Conservation (phyloP, 2,329 filamentous ascomycete genomes). For the Colletotrichum orbiculare region DNA sequence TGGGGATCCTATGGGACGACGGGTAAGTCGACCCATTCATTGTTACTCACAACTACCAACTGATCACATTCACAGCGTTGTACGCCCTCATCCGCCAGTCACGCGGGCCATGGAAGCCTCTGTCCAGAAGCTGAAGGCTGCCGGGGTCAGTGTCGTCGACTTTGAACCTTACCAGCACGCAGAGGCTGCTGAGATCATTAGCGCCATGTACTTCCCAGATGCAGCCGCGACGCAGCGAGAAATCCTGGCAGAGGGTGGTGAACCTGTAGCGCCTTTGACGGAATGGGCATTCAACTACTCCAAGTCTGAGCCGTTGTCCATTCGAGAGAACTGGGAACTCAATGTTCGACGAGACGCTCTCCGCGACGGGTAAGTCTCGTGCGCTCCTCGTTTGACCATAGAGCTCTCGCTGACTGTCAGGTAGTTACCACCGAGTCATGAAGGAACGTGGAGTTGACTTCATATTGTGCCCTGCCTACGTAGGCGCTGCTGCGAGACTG, state of each 20-base stretch:
- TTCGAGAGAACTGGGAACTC: slow-evolving; percentile 39
- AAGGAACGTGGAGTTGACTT: slow-evolving; percentile 41
- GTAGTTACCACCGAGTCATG: slow-evolving; percentile 37
- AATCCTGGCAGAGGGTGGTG: slow-evolving; percentile 39
- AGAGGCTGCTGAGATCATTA: slow-evolving; percentile 39
- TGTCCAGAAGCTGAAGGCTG: slow-evolving; percentile 35
- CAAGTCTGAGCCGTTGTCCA: slow-evolving; percentile 27
- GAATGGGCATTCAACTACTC: slow-evolving; percentile 40
- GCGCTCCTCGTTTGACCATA: slow-evolving; percentile 51
- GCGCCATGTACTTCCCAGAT: slow-evolving; percentile 42
- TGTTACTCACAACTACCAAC: neutral
- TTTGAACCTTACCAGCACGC: slow-evolving; percentile 40
- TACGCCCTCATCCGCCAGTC: slow-evolving; percentile 42
- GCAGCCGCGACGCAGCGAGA: slow-evolving; percentile 37
- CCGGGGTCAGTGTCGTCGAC: slow-evolving; percentile 40
- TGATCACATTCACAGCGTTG: slow-evolving; percentile 9
- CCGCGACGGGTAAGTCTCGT: slow-evolving; percentile 44
- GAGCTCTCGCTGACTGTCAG: neutral
- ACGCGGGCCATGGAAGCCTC: slow-evolving; percentile 37
- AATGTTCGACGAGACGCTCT: slow-evolving; percentile 38
- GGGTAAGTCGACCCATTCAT: slow-evolving; percentile 27
- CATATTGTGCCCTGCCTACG: slow-evolving; percentile 42
- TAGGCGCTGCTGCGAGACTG: slow-evolving; percentile 38
- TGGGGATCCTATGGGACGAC: slow-evolving; percentile 41
- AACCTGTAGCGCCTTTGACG: slow-evolving; percentile 44